Conservation (phyloP, 352 stramenopile species). For the Globisporangium apiculatum region DNA sequence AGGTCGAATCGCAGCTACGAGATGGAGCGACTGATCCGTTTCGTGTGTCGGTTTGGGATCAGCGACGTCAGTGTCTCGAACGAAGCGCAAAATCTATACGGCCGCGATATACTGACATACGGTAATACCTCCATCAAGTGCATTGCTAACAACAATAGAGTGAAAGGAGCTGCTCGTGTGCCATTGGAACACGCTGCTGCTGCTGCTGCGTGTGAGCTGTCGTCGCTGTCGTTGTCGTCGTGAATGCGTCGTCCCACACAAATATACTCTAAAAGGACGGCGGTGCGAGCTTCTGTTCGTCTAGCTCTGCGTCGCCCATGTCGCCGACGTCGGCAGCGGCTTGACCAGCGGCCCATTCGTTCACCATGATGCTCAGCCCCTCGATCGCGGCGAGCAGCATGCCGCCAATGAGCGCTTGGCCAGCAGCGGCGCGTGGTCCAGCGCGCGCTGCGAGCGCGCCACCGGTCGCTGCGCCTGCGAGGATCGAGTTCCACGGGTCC, state of each 20-base stretch:
- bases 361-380: constrained; percentile 95
- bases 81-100: too few relatives aligned
- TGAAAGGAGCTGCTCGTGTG: neutral
- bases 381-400: constrained; percentile 96
- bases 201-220: neutral
- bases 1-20: too few relatives aligned
- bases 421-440: constrained; percentile 90
- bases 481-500: constrained; percentile 99
- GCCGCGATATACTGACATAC: too few relatives aligned
- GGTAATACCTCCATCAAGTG: too few relatives aligned
- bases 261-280: constrained; percentile 63
- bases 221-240: constrained; percentile 1
- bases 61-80: neutral
- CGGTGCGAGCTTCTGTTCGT: constrained; percentile 83
- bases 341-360: constrained; percentile 76
- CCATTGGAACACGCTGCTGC: constrained; percentile 7
- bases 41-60: too few relatives aligned
- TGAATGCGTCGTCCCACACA: constrained; percentile 8
- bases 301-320: constrained; percentile 50
- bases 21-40: too few relatives aligned
- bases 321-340: constrained; percentile 32
- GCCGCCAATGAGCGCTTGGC: constrained; percentile 92
- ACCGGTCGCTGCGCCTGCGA: constrained; percentile 94
- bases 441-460: constrained; percentile 93
- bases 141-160: neutral